Base-by-base conservation (phyloP, 441 rosid genomes). In the Populus hybrid region DNA sequence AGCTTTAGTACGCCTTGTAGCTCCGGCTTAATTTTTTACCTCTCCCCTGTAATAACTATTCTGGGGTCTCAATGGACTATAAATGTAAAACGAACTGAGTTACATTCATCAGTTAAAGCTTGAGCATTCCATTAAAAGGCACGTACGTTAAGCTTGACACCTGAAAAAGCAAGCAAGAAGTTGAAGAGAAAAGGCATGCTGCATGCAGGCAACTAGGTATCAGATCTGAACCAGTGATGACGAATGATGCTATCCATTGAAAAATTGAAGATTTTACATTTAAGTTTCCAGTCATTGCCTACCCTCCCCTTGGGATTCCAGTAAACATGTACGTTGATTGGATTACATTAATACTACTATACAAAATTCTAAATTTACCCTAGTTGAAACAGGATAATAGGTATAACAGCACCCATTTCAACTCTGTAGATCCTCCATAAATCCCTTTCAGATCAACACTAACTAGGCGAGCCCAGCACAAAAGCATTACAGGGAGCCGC, bases 361-460 rank as follows among this genome's bases (percentile, higher is more conserved):
- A 76, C 82, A 75, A 75, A 73, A 70, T 69, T 78, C 26, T 68
- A 76, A 64, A 72, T 68, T 74, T 16, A 78, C 69, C 61, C 65
- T 80, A 50, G 18, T 40, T 69, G 21, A 74, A 71, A 64, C 73
- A 65, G 26, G 72, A 74, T 61, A 74, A 50, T 1, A 66, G 16
- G 53, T 16, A 76, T 28, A 61, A 71, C 57, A 28, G 63, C 46
- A 79, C 61, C 42, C 8, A n/a, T 32, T 74, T 78, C 61, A 19
- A 7, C 23, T 23, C 12, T 10, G 42, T 32, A 67, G 11, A 69
- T 28, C 26, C 69, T 50, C 69, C 5, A 30, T 40, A 12, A 35
- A 74, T n/a, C 12, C 77, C 76, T 18, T 66, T 70, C 34, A 32
- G 73, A 64, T 23, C 74, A 26, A 73, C 71, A 3, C 21, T 69